Evolutionary conservation across 2,329 filamentous ascomycete genomes (phyloP), one percentile per base, ranked within the genome.

Genomic region (Diaporthe ilicicola): DNA sequence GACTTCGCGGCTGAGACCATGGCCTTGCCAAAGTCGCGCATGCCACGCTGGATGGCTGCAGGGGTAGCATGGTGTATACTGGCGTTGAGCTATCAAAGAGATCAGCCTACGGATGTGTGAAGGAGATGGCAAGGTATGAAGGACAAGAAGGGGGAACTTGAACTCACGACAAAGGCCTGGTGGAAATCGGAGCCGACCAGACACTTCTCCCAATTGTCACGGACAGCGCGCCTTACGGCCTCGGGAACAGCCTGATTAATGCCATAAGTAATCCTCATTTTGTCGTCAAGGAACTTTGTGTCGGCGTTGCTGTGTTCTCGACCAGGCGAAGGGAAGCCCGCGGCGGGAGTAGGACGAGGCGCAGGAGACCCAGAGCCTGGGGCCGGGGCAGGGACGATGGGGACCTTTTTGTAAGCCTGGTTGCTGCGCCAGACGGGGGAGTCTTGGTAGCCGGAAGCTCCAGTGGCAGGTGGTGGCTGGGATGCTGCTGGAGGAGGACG

Each of bases 131-230:
- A n/a, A n/a, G n/a, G n/a, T n/a, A n/a, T 48, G 13, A 22, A 34
- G 22, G 15, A n/a, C n/a, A n/a, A n/a, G 19, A 32, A 15, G 13
- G 15, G 13, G 39, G 10, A 19, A n/a, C n/a, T 32, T 2, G 17
- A 19, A 84, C 86, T 81, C 77, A 89, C 86, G 67, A 89, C 70
- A 72, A 89, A 89, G 2, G 83, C 82, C 51, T 83, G 79, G 72
- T 89, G 87, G 70, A 86, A 88, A 13, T 87, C 84, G 4, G 84
- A 86, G 12, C 87, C 87, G 4, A 84, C 68, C 2, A 88, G 73
- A 22, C 83, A 83, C 73, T 84, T 87, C 51, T 86, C 79, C 84
- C 86, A 88, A 68, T 84, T 81, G 72, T 88, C 86, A 29, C 87
- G 81, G 13, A 89, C 74, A 0, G 82, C 82, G 54, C 84, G 83